These are phyloP conservation scores for Chernovozyma aurita DNA, from an alignment of 1,139 yeast genomes.

Conservation along the genomic window DNA sequence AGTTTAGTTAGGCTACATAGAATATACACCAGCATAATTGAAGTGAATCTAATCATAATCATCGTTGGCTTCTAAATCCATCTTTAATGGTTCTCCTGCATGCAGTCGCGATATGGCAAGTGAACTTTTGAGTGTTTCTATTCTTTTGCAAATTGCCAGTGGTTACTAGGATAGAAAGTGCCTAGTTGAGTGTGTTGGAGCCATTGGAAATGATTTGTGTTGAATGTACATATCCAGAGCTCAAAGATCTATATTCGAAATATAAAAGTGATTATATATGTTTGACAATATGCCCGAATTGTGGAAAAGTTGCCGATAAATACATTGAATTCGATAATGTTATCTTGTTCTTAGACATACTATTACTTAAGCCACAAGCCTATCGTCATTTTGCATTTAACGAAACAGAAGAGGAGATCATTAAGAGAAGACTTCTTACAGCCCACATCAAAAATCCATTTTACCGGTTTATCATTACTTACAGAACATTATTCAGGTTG, in stretches of 20 bases:
- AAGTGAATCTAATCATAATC: no score
- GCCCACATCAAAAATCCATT: conserved; percentile 1
- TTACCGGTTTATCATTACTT: conserved; percentile 9
- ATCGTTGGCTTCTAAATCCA: no score
- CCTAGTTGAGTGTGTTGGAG: no score
- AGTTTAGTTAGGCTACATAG: neutral
- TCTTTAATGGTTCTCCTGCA: no score
- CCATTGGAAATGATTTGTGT: conserved; percentile 90
- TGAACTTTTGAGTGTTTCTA: no score
- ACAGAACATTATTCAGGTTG: conserved; percentile 39
- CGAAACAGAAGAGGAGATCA: conserved; percentile 36
- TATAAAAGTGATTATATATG: conserved; percentile 79
- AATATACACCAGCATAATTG: no score
- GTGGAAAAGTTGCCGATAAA: conserved; percentile 78
- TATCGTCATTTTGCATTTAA: conserved; percentile 87
- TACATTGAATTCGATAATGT: conserved; percentile 90
- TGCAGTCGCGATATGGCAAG: no score
- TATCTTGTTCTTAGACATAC: conserved; percentile 73
- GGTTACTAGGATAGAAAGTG: no score
- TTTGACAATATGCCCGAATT: conserved; percentile 69
- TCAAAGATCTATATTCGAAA: conserved; percentile 59
- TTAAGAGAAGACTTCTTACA: conserved; percentile 8
- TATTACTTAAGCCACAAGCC: conserved; percentile 83
- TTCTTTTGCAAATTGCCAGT: no score
- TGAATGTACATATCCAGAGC: conserved; percentile 66